Percentiles rank a stretch among this genome's conserved stretches.
phyloP scores from a whole-genome alignment of 495 filamentous ascomycete genomes.

The Pyronema domesticum region DNA sequence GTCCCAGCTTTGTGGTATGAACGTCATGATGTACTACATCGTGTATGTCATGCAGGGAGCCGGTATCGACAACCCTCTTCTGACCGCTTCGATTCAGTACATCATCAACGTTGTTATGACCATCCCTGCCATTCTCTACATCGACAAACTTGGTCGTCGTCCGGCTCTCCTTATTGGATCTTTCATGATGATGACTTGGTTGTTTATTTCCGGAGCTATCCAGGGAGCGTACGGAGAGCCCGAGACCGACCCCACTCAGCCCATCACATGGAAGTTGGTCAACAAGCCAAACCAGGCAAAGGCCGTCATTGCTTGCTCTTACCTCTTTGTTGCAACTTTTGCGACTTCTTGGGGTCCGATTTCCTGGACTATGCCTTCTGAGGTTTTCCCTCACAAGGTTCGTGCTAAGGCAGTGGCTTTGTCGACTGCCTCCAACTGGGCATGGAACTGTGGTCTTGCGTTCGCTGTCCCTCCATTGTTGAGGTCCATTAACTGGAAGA shows the following conservation, averaged over 20 bases:
- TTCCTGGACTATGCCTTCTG: constrained; percentile 48
- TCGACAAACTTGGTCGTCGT: constrained; percentile 37
- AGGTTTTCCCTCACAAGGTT: constrained; percentile 48
- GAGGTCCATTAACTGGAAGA: constrained; percentile 39
- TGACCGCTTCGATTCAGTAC: constrained; percentile 60
- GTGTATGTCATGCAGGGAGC: constrained; percentile 56
- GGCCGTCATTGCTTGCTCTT: constrained; percentile 44
- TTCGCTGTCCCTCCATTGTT: constrained; percentile 35
- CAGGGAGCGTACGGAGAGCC: constrained; percentile 39
- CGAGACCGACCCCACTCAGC: constrained; percentile 28
- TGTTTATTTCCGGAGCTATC: constrained; percentile 40
- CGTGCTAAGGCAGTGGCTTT: constrained; percentile 49
- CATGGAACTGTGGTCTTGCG: constrained; percentile 26
- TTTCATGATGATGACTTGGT: constrained; percentile 34
- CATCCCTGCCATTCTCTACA: constrained; percentile 39
- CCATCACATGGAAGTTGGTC: constrained; percentile 40
- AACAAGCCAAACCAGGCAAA: constrained; percentile 31
- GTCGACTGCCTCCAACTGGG: constrained; percentile 49
- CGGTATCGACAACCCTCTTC: constrained; percentile 43
- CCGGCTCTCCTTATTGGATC: constrained; percentile 35
- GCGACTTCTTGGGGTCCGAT: constrained; percentile 43
- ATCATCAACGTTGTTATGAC: constrained; percentile 57
- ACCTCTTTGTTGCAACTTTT: constrained; percentile 47
- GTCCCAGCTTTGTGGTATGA: constrained; percentile 58
- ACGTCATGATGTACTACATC: constrained; percentile 62